Evolutionary conservation across 306 rosid species (phyloP).

Genomic region (Lathyrus tuberosus): DNA sequence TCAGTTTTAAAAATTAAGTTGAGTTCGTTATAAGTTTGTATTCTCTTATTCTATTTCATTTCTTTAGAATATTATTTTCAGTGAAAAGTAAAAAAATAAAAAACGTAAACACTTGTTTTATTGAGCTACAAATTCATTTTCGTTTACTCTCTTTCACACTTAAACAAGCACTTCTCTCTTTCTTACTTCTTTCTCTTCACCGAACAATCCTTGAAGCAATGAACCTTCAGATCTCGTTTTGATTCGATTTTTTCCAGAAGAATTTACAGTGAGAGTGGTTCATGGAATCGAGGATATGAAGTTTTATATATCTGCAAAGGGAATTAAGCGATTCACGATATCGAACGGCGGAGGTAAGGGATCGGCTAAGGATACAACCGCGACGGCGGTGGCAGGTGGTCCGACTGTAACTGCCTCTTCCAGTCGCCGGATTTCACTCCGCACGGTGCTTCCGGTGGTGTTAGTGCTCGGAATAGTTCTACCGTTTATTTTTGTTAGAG

Average conservation of each 20-base stretch:
- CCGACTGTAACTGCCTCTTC: constrained; percentile 4
- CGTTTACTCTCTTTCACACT: background rate
- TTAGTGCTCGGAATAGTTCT: constrained; percentile 61
- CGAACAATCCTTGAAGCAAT: constrained; percentile 7
- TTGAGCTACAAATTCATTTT: constrained; percentile 24
- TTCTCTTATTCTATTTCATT: background rate
- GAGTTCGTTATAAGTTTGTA: too few relatives aligned
- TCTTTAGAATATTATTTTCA: constrained; percentile 19
- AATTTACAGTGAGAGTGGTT: constrained; percentile 27
- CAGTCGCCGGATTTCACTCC: constrained; percentile 60
- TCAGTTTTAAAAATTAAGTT: too few relatives aligned
- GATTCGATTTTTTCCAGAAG: background rate
- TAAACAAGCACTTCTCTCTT: background rate
- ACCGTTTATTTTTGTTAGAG: constrained; percentile 70
- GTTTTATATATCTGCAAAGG: constrained; percentile 78
- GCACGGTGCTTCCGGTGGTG: constrained; percentile 57
- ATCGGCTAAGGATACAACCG: constrained; percentile 38
- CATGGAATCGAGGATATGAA: constrained; percentile 64
- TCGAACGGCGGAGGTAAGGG: constrained; percentile 56
- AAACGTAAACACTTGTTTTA: constrained; percentile 34
- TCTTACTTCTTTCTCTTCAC: background rate
- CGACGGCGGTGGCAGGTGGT: constrained; percentile 26
- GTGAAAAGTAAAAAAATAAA: constrained; percentile 9
- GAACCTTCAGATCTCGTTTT: constrained; percentile 41
- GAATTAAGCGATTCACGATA: constrained; percentile 69